Base-by-base conservation (phyloP, 495 filamentous ascomycete species). In the Lichenothelia convexa region DNA sequence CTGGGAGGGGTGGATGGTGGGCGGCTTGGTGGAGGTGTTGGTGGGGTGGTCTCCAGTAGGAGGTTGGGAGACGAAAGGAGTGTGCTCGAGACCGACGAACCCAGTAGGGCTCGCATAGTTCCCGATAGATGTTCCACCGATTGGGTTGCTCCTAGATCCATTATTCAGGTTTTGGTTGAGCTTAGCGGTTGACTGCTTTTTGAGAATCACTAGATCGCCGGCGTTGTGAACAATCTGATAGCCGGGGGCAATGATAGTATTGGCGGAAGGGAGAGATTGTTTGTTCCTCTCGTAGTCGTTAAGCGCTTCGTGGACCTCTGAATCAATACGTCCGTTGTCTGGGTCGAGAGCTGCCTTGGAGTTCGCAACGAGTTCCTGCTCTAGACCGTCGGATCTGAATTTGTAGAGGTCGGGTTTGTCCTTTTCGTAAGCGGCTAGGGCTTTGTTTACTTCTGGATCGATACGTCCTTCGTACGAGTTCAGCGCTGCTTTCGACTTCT, bases 161-260 rank as follows among this genome's bases (percentile, higher is more conserved):
- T 24, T 12, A 4, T 29, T 27, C n/a, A 23, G 5, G 9, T 24
- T 18, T 33, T 33, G 9, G 9, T 33, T 18, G 9, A 33, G 1
- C 9, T 9, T 2, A 17, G 41, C 35, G 9, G 9, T 17, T 40
- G 21, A 17, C 9, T n/a, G 9, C 46, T 80, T 77, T 39, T 69
- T 69, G 46, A 86, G 83, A 0, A 89, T 68, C 13, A 86, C 63
- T 5, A 86, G 63, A 47, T 86, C 69, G 4, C 65, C 69, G 38
- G 67, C 64, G 5, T 77, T 78, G 3, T 73, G 73, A 7, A 77
- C 68, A 38, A 86, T 78, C 35, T 80, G 76, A 43, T 76, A 86
- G 1, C 80, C 81, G 12, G 61, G 61, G 11, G 62, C 65, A 20
- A 86, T 55, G 32, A 61, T 53, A 18, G 75, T 63, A 37, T 62